Base-by-base conservation (phyloP, 2,329 filamentous ascomycete genomes). In the Helicocarpus griseus region DNA sequence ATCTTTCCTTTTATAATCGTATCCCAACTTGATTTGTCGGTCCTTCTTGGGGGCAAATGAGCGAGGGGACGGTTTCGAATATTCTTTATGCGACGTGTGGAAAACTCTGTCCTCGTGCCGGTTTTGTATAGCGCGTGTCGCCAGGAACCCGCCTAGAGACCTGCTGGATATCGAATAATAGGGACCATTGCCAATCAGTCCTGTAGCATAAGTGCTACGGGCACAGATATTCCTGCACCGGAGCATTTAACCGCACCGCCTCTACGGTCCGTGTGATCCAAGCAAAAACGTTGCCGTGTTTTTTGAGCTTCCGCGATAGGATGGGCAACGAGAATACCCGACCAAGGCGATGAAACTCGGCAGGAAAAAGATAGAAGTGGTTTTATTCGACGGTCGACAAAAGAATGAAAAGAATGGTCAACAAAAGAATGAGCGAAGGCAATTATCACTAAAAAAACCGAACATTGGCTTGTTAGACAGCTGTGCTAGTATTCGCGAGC, bases 151-250 rank as follows among this genome's bases (percentile, higher is more conserved):
- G 26, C 44, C 39, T 21, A 8, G 11, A 28, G 14, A 22, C n/a
- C 40, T 49, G 46, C 29, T 14, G 8, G 17, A 21, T 26, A 47
- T 28, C 13, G n/a, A n/a, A n/a, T n/a, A n/a, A 26, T 45, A 8
- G 46, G 49, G 22, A 14, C 41, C 21, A 43, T 44, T 14, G 36
- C 39, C 6, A 40, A 13, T 24, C 28, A 41, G n/a, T 40, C 46
- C 29, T 17, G 51, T 44, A 41, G 39, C 39, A 45, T 31, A 36
- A 40, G 49, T 41, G 49, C 49, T 31, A 39, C 45, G 19, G 38
- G 51, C 43, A 26, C 24, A 31, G 45, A 35, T 31, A 52, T 54
- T 41, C 17, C 46, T 33, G 45, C 43, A 52, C 22, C 49, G 41
- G 38, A 54, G 39, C 52, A 54, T 54, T 43, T 49, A 50, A 39